Conservation (phyloP, 1,284 basidiomycete genomes). For the Phellopilus nigrolimitatus region DNA sequence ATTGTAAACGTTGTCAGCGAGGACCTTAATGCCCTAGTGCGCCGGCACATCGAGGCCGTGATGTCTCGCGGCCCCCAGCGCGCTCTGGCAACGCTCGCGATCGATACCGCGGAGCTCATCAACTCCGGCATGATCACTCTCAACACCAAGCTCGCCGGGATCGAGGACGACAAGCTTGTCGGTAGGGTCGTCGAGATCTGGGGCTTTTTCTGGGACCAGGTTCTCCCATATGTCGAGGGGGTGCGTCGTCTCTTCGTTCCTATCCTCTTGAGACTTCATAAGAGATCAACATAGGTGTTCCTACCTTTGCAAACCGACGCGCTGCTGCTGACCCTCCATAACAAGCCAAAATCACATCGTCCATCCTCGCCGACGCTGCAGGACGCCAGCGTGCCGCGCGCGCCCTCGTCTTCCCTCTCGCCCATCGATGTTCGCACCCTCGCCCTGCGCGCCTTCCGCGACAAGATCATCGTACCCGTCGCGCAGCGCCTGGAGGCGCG, state of each 20-base stretch:
- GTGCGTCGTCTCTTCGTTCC: constrained; percentile 38
- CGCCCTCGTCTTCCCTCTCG: constrained; percentile 41
- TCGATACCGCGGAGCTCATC: constrained; percentile 80
- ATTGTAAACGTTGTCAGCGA: constrained; percentile 48
- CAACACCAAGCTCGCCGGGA: constrained; percentile 72
- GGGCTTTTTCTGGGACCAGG: constrained; percentile 92
- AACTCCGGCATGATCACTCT: constrained; percentile 89
- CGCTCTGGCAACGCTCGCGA: constrained; percentile 63
- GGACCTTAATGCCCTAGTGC: constrained; percentile 81
- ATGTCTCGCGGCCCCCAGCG: constrained; percentile 61
- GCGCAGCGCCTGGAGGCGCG: constrained; percentile 50
- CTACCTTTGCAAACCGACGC: constrained; percentile 74
- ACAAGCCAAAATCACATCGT: constrained; percentile 44
- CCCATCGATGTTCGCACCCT: constrained; percentile 78
- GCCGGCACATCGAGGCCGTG: constrained; percentile 67
- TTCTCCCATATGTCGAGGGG: constrained; percentile 86
- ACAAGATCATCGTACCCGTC: constrained; percentile 69
- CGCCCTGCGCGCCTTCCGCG: constrained; percentile 76
- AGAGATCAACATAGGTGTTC: constrained; percentile 69
- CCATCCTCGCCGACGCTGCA: constrained; percentile 10
- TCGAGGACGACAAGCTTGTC: constrained; percentile 74
- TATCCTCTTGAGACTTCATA: constrained; percentile 8
- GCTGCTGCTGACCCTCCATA: constrained; percentile 60
- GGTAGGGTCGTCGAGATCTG: constrained; percentile 81
- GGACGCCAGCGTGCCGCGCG: neutral